These are phyloP conservation scores for Pichia sp. DNA, from an alignment of 1,139 yeast genomes.

Conservation along the genomic window DNA sequence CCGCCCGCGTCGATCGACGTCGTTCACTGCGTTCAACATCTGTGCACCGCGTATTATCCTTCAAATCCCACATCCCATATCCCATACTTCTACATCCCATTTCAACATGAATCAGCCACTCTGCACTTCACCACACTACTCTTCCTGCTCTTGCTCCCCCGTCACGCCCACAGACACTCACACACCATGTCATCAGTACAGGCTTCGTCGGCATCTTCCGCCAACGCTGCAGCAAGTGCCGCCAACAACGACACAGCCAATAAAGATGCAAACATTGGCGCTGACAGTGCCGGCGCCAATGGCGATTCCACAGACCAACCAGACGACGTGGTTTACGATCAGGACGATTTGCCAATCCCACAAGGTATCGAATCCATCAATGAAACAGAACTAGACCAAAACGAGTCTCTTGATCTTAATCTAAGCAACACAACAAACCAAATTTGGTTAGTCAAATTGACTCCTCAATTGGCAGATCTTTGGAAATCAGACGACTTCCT, in stretches of 20 bases:
- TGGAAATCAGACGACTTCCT: slow-evolving; percentile 69
- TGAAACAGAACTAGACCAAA: slow-evolving; percentile 30
- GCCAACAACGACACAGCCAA: neutral
- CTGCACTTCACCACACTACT: too few species aligned
- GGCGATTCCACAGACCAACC: neutral
- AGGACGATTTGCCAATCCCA: slow-evolving; percentile 33
- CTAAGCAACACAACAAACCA: slow-evolving; percentile 55
- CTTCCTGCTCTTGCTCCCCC: too few species aligned
- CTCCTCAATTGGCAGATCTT: slow-evolving; percentile 78
- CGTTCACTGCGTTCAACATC: too few species aligned
- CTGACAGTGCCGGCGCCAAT: neutral
- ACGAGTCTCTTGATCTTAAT: slow-evolving; percentile 64
- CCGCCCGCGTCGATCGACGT: too few species aligned
- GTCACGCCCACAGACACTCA: too few species aligned
- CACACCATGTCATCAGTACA: too few species aligned
- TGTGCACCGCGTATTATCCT: too few species aligned
- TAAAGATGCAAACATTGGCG: neutral
- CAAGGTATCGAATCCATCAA: slow-evolving; percentile 34
- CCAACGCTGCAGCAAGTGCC: too few species aligned
- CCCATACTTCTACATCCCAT: too few species aligned
- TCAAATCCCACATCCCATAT: too few species aligned
- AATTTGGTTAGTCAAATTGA: slow-evolving; percentile 91
- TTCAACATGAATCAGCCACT: too few species aligned
- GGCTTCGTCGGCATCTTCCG: too few species aligned
- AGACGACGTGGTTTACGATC: slow-evolving; percentile 26